These are phyloP conservation scores for Ganoderma sp. DNA, from an alignment of 1,284 basidiomycete species.

Conservation along the genomic window DNA sequence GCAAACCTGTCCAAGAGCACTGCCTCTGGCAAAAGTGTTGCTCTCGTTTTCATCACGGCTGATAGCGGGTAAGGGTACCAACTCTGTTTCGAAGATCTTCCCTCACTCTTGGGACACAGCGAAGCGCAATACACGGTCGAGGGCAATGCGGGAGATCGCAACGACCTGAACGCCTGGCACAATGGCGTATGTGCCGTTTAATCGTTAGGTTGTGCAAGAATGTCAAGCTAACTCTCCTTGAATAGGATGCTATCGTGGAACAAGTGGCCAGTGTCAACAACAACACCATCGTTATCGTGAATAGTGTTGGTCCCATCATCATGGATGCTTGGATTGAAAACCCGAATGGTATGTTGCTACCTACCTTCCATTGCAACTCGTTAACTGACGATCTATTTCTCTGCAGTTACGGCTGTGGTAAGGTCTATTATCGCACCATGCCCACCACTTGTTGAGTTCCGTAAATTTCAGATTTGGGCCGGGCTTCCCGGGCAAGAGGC, in stretches of 20 bases:
- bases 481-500: constrained; percentile 57
- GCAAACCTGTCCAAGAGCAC: constrained; percentile 48
- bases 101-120: constrained; percentile 53
- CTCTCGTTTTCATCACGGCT: constrained; percentile 32
- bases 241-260: constrained; percentile 43
- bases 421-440: neutral
- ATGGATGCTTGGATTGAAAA: constrained; percentile 56
- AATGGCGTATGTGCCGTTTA: neutral
- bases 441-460: neutral
- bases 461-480: constrained; percentile 31
- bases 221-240: neutral
- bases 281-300: constrained; percentile 63
- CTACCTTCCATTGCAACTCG: neutral
- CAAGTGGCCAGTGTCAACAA: constrained; percentile 43
- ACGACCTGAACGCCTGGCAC: constrained; percentile 70
- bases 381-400: neutral
- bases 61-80: constrained; percentile 26
- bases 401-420: constrained; percentile 35
- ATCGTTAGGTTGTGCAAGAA: neutral
- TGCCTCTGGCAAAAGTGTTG: constrained; percentile 46
- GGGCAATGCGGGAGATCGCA: constrained; percentile 69
- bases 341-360: constrained; percentile 38
- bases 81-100: too few species aligned
- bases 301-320: constrained; percentile 55
- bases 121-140: constrained; percentile 68